Evolutionary conservation across 805 yeast genomes (phyloP).

Genomic region (Cephaloascus fragrans): DNA sequence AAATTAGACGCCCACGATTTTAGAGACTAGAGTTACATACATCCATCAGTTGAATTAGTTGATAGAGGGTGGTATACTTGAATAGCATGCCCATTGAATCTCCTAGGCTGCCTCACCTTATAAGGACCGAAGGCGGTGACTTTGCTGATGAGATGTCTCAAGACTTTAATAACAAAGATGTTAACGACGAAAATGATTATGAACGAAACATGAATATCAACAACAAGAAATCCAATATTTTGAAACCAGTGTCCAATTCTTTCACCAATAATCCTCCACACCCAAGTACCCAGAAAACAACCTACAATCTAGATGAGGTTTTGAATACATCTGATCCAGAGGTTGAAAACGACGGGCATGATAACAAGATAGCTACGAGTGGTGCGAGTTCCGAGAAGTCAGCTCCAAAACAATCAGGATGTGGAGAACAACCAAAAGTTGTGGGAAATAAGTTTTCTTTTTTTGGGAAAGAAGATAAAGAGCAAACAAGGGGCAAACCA

Average conservation of each 20-base stretch:
- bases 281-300: neutral
- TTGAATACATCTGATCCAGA: no score
- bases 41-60: no score
- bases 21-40: no score
- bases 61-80: no score
- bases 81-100: neutral
- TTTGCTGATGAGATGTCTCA: neutral
- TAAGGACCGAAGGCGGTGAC: neutral
- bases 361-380: neutral
- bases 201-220: no score
- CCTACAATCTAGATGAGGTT: neutral
- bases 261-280: neutral
- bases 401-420: neutral
- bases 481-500: neutral
- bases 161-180: neutral
- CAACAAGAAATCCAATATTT: no score
- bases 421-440: neutral
- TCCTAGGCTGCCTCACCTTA: neutral
- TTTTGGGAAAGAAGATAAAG: neutral
- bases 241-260: neutral
- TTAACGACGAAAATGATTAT: neutral
- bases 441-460: neutral
- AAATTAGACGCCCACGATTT: no score
- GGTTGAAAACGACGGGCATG: neutral
- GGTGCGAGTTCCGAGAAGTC: neutral